A percentile compares a stretch with the other conserved stretches of the same genome.
Evolutionary conservation across 2,329 filamentous ascomycete genomes (phyloP).

Genomic region (Fusarium napiforme): DNA sequence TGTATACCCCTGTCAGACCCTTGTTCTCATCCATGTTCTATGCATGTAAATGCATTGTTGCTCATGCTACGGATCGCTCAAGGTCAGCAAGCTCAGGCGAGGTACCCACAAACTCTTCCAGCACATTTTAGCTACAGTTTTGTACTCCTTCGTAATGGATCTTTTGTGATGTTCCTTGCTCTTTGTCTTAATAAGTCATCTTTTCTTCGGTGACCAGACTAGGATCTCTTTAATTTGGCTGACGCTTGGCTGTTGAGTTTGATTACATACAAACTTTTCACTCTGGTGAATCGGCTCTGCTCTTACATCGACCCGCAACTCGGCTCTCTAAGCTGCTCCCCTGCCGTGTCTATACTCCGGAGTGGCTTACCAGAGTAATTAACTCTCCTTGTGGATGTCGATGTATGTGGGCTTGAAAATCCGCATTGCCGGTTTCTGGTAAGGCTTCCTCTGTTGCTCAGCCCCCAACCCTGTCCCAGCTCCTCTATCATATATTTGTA

Average conservation of each 20-base stretch:
- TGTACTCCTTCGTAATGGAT: slow-evolving; percentile 20
- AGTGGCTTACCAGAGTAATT: slow-evolving; percentile 35
- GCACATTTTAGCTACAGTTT: slow-evolving; percentile 38
- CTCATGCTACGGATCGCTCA: slow-evolving; percentile 27
- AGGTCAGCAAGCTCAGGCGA: slow-evolving; percentile 26
- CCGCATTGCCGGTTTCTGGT: slow-evolving; percentile 24
- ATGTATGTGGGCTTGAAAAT: slow-evolving; percentile 24
- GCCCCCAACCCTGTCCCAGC: slow-evolving; percentile 31
- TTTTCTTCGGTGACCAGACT: slow-evolving; percentile 4
- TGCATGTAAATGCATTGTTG: slow-evolving; percentile 42
- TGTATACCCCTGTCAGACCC: slow-evolving; percentile 29
- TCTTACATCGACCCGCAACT: slow-evolving; percentile 11
- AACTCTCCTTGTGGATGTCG: slow-evolving; percentile 22
- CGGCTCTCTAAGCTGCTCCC: slow-evolving; percentile 16
- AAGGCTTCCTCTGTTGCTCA: slow-evolving; percentile 38
- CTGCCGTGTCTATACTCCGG: slow-evolving; percentile 10
- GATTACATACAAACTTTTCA: slow-evolving; percentile 13
- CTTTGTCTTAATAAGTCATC: slow-evolving; percentile 22
- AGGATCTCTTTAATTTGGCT: slow-evolving; percentile 17
- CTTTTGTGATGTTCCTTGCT: slow-evolving; percentile 29
- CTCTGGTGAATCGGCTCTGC: slow-evolving; percentile 17
- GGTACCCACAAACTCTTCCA: slow-evolving; percentile 36
- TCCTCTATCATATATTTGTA: slow-evolving; percentile 36
- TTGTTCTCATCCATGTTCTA: slow-evolving; percentile 27
- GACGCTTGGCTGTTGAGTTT: slow-evolving; percentile 25